Evolutionary conservation across 352 stramenopile species (phyloP).

Genomic region (Saprolegnia parasitica): DNA sequence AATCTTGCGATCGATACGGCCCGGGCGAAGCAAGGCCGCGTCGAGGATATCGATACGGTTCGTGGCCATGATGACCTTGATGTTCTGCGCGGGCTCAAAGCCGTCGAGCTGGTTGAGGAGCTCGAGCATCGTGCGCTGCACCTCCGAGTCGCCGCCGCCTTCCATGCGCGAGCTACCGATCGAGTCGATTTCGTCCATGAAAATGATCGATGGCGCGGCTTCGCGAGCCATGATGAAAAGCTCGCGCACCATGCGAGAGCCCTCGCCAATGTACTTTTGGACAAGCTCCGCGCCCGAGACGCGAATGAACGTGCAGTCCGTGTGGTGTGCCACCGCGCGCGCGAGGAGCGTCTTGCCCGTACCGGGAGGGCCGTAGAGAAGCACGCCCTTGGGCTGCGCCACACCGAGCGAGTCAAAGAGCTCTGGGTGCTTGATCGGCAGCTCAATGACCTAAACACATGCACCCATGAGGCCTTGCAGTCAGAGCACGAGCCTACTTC

Average conservation of each 20-base stretch:
- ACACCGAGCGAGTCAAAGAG: constrained; percentile 99
- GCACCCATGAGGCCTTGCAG: neutral
- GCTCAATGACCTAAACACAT: constrained; percentile 91
- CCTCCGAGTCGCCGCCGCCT: constrained; percentile 96
- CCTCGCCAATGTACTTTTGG: constrained; percentile 99
- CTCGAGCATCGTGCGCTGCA: constrained; percentile 99
- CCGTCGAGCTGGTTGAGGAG: constrained; percentile 98
- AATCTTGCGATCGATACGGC: constrained; percentile 99
- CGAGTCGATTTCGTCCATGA: constrained; percentile 99
- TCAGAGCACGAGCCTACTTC: constrained; percentile 51
- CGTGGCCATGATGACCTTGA: constrained; percentile 99
- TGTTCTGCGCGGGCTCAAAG: constrained; percentile 96
- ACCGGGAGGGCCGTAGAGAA: constrained; percentile 96
- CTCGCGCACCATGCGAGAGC: constrained; percentile 98
- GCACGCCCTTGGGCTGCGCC: constrained; percentile 94
- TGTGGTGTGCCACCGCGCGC: constrained; percentile 98
- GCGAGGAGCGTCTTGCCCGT: constrained; percentile 99
- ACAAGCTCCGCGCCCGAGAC: constrained; percentile 98
- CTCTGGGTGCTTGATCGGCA: constrained; percentile 99
- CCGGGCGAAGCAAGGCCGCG: constrained; percentile 93
- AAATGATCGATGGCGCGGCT: constrained; percentile 99
- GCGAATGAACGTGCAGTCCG: constrained; percentile 99
- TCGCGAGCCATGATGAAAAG: constrained; percentile 98
- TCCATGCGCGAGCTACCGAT: constrained; percentile 94
- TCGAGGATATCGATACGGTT: constrained; percentile 99